Percentiles rank a stretch among this genome's conserved stretches.
phyloP scores from a whole-genome alignment of 768 basidiomycete genomes.

The Floccularia luteovirens region DNA sequence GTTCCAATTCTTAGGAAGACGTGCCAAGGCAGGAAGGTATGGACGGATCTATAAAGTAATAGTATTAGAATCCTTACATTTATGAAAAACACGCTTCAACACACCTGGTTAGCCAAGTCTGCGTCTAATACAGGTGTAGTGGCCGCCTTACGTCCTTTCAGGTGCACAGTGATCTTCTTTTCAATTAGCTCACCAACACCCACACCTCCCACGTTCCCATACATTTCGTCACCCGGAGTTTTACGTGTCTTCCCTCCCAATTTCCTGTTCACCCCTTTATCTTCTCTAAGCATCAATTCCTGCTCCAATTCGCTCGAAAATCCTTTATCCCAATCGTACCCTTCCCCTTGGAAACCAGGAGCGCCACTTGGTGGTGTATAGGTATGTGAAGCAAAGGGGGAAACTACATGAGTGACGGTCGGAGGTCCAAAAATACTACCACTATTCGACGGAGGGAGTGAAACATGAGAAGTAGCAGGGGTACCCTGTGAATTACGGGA shows the following conservation, averaged over 20 bases:
- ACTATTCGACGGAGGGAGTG: slow-evolving; percentile 16
- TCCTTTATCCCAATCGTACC: slow-evolving; percentile 61
- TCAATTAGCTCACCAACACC: slow-evolving; percentile 40
- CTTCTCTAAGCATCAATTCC: slow-evolving; percentile 22
- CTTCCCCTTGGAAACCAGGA: slow-evolving; percentile 68
- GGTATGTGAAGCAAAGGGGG: slow-evolving; percentile 38
- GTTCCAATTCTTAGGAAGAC: slow-evolving; percentile 66
- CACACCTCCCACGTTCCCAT: not conserved
- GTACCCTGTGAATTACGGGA: too few relatives aligned
- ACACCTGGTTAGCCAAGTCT: slow-evolving; percentile 53
- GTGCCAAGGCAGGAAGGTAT: slow-evolving; percentile 65
- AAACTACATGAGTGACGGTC: slow-evolving; percentile 11
- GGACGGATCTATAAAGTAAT: slow-evolving; percentile 49
- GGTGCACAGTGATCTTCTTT: slow-evolving; percentile 38
- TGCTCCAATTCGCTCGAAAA: slow-evolving; percentile 40
- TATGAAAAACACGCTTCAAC: slow-evolving; percentile 12
- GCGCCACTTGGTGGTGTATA: slow-evolving; percentile 49
- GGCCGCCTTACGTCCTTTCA: slow-evolving; percentile 46
- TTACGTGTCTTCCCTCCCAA: not conserved
- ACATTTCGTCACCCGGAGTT: not conserved
- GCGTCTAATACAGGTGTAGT: slow-evolving; percentile 46
- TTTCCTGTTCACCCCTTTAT: slow-evolving; percentile 1
- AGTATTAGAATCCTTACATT: not conserved
- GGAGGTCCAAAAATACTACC: slow-evolving; percentile 2
- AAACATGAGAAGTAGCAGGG: slow-evolving; percentile 1